phyloP scores from a whole-genome alignment of 139 green algal genomes.

The Mesotaenium endlicherianum region DNA sequence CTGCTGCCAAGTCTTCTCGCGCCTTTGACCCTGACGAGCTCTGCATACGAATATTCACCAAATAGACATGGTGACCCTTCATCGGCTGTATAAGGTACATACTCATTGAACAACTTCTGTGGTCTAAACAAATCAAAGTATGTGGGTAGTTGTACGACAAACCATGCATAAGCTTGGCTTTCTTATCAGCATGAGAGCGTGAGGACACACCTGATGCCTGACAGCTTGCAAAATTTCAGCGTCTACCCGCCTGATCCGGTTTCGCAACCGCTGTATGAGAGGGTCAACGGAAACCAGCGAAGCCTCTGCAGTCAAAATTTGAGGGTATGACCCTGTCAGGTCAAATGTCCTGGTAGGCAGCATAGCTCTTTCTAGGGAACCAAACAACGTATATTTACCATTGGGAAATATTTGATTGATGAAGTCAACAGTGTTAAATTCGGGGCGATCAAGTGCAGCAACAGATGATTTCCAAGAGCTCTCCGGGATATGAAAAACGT shows the following conservation, averaged over 20 bases:
- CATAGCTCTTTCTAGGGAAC: no score
- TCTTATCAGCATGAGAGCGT: no score
- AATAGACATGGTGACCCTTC: no score
- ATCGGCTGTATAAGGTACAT: no score
- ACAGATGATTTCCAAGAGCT: no score
- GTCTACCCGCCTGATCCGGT: constrained; percentile 82
- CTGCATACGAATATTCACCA: constrained; percentile 51
- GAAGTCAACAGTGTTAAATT: constrained; percentile 51
- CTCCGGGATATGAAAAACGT: no score
- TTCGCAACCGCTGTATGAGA: constrained; percentile 71
- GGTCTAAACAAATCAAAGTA: not conserved
- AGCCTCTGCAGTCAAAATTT: constrained; percentile 54
- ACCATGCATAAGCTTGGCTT: no score
- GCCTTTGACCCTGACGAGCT: constrained; percentile 69
- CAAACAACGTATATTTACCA: constrained; percentile 16
- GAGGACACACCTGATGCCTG: constrained; percentile 53
- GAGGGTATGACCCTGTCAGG: not conserved
- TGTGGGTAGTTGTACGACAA: not conserved
- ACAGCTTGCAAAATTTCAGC: constrained; percentile 87
- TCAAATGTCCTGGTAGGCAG: no score
- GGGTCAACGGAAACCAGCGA: constrained; percentile 76
- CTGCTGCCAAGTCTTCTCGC: constrained; percentile 51
- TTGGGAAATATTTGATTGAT: constrained; percentile 54
- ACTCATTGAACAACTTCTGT: no score
- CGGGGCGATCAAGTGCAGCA: constrained; percentile 12